These are phyloP conservation scores for Tricladium varicosporioides DNA, from an alignment of 2,329 filamentous ascomycete species.

Conservation along the genomic window DNA sequence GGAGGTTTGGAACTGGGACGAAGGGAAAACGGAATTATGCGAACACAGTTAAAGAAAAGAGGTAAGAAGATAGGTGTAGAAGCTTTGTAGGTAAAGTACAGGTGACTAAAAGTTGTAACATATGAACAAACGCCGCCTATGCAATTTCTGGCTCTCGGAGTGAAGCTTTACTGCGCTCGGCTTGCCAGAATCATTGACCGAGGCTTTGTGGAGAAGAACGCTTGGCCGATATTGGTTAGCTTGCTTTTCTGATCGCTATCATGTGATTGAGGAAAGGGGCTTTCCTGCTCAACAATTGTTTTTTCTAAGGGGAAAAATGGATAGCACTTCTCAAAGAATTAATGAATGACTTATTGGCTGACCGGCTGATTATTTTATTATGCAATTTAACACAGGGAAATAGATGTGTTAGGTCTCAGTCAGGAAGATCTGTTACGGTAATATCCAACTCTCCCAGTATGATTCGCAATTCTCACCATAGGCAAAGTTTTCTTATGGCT, in stretches of 20 bases:
- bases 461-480: neutral
- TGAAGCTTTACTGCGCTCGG: constrained; percentile 2
- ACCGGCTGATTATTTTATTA: no score
- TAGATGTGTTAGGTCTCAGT: no score
- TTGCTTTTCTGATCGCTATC: neutral
- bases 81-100: constrained; percentile 7
- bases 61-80: no score
- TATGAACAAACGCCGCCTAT: constrained; percentile 6
- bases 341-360: no score
- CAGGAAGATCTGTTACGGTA: no score
- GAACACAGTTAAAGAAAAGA: neutral
- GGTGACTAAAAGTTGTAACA: neutral
- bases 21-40: neutral
- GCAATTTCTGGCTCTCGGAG: constrained; percentile 5
- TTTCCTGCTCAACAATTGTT: no score
- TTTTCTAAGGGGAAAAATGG: no score
- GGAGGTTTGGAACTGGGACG: neutral
- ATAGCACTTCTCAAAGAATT: no score
- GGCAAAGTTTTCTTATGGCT: no score
- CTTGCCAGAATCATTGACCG: constrained; percentile 10
- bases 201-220: constrained; percentile 5
- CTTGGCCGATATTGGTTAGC: neutral
- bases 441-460: neutral
- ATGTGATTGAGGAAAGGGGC: neutral
- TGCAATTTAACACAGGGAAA: no score